Evolutionary conservation across 2,329 filamentous ascomycete genomes (phyloP), one percentile per base, ranked within the genome.

Genomic region (Macrophomina pseudophaseolina): DNA sequence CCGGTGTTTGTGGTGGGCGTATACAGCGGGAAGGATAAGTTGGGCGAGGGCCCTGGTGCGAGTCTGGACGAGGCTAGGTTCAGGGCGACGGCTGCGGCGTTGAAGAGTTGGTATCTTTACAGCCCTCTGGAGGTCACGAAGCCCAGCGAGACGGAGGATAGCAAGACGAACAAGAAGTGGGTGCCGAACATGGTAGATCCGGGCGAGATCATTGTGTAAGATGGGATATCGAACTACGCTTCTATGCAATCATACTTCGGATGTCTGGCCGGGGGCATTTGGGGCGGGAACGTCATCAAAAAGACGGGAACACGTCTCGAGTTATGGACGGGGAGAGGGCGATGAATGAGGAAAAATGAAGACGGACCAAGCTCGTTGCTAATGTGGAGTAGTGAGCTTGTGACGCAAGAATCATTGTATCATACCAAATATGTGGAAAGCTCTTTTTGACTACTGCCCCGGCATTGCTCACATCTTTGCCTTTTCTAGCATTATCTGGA

Each of bases 91-190:
- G 94, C 96, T 74, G 90, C 91, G 69, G 90, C 93, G 18, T 84
- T 99, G 75, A 97, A 97, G 84, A 86, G 90, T 5, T 99, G 95
- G 95, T 99, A 99, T 80, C 84, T 99, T 64, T 99, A 99, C 83
- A 94, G 90, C 77, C 94, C 95, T 1, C 75, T 86, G 40, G 77
- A 83, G 30, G 78, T 82, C 6, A 80, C 81, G 38, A 74, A 86
- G 64, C 85, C 86, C 32, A 86, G 83, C 70, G 83, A 84, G 69
- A 82, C 76, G 69, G 78, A 76, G 44, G 74, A 76, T 56, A 71
- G 74, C n/a, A 74, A 76, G 53, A 72, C 73, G 52, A 71, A 74
- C 28, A 74, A 76, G 56, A 74, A 74, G 32, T 88, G 85, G 82
- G 82, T 80, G 72, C 82, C 85, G n/a, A 83, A 85, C 67, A 80